Base-by-base conservation (phyloP, 345 rosid genomes). In the Populus euphratica region DNA sequence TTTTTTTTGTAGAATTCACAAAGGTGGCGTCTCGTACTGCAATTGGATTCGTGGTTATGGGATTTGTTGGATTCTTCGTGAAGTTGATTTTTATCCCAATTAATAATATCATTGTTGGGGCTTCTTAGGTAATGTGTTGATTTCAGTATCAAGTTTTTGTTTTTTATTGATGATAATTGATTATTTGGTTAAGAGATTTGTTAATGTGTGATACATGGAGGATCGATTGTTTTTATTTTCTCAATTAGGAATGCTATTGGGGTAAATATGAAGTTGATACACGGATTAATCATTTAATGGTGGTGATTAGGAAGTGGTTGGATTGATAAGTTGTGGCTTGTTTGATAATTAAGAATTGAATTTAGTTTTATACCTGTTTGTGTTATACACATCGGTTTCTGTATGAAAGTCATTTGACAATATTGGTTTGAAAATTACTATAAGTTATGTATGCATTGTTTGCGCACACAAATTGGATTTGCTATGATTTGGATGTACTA, bases 21-120 rank as follows among this genome's bases (percentile, higher is more conserved):
- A 89, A 89, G 81, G 92, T 92, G 5, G 97, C 97, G n/a, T 79
- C 89, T 61, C 97, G 93, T 83, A 90, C 92, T 11, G 94, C 97
- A 59, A 87, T 93, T 63, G 98, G 98, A 8, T 91, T 93, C 72
- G 97, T 89, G 64, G 97, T 89, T 80, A 91, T 91, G 97, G 93
- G 98, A 50, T 92, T 93, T 68, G 97, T 90, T 5, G 98, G 95
- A 0, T 93, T 90, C 87, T 90, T 92, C 79, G 94, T 92, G 69
- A 93, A 93, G 84, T 82, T 90, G 71, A 87, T 92, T 76, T 92
- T 90, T 84, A 92, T 93, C 77, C 98, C 98, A 47, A 89, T 93
- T 83, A 93, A 92, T 90, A 93, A 90, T 88, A 92, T 93, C 76
- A 90, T 93, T 33, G 92, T 93, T 72, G 94, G 94, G 29, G 82